Evolutionary conservation across 371 early-diverging fungal genomes (phyloP).

Genomic region (Mortierella sp.): DNA sequence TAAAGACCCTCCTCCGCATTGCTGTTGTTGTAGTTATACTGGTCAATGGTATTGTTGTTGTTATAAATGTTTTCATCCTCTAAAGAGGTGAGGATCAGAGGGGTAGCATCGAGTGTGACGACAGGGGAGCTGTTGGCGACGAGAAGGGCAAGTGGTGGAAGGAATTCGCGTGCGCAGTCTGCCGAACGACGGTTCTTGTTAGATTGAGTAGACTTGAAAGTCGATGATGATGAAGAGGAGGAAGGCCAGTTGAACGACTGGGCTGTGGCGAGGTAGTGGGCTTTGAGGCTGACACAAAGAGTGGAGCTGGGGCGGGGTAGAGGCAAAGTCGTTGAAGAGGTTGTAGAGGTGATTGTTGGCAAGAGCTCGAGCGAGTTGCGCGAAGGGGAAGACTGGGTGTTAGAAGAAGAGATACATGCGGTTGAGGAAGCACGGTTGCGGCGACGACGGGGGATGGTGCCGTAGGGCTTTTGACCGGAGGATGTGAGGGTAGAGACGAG

Average conservation of each 20-base stretch:
- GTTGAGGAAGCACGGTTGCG: conserved; percentile 33
- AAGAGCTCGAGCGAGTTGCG: conserved; percentile 21
- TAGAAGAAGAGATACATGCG: neutral
- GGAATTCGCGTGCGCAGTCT: conserved; percentile 20
- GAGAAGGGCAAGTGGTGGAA: conserved; percentile 30
- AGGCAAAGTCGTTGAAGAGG: neutral
- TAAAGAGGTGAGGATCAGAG: conserved; percentile 36
- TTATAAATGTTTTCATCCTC: conserved; percentile 1
- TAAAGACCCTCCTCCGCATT: conserved; percentile 20
- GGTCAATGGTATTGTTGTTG: neutral
- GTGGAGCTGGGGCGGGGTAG: neutral
- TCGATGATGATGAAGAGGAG: neutral
- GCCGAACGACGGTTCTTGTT: conserved; percentile 17
- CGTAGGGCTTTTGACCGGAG: conserved; percentile 69
- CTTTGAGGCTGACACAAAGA: conserved; percentile 41
- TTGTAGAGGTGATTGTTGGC: conserved; percentile 9
- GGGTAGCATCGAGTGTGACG: conserved; percentile 36
- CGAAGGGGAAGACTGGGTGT: neutral
- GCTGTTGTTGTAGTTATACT: neutral
- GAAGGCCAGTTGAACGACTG: neutral
- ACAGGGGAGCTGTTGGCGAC: conserved; percentile 41
- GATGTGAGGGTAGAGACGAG: conserved; percentile 63
- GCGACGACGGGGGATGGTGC: conserved; percentile 65
- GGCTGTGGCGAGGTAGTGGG: conserved; percentile 26
- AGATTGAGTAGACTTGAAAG: neutral